phyloP scores from a whole-genome alignment of 2,329 filamentous ascomycete species.

The Diatrype stigma region DNA sequence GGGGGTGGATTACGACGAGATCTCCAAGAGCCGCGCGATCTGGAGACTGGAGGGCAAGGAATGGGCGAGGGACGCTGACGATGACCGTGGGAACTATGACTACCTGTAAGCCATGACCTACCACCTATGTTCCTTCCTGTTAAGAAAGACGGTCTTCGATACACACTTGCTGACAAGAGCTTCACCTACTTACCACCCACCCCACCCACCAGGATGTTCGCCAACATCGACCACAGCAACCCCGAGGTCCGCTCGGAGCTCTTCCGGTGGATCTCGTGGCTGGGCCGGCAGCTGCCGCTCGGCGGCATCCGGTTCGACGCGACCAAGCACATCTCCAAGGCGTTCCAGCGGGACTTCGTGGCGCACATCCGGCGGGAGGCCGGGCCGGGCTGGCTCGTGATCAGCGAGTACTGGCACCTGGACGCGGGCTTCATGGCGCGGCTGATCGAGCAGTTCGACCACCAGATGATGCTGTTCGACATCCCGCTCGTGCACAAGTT shows the following conservation, averaged over 20 bases:
- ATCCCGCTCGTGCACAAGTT: slow-evolving; percentile 65
- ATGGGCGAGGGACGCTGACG: slow-evolving; percentile 50
- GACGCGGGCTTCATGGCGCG: slow-evolving; percentile 42
- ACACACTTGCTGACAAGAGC: no score
- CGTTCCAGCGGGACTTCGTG: slow-evolving; percentile 24
- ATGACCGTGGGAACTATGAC: slow-evolving; percentile 50
- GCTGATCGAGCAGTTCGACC: slow-evolving; percentile 52
- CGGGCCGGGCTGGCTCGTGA: slow-evolving; percentile 54
- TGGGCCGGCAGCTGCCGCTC: slow-evolving; percentile 20
- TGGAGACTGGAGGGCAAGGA: slow-evolving; percentile 57
- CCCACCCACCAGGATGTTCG: slow-evolving; percentile 22
- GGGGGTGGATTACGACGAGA: slow-evolving; percentile 62
- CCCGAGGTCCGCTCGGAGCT: slow-evolving; percentile 25
- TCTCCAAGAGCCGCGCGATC: slow-evolving; percentile 51
- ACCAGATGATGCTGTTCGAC: slow-evolving; percentile 51
- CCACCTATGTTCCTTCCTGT: not conserved
- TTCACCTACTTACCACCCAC: no score
- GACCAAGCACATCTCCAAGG: slow-evolving; percentile 27
- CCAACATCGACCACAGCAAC: slow-evolving; percentile 27
- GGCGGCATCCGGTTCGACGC: slow-evolving; percentile 29
- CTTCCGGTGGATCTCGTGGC: slow-evolving; percentile 25
- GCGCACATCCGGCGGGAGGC: slow-evolving; percentile 12
- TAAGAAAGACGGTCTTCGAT: no score
- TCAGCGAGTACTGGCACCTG: slow-evolving; percentile 63
- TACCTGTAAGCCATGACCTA: not conserved